Base-by-base conservation (phyloP, 2,329 filamentous ascomycete species). In the Stenocarpella maydis region DNA sequence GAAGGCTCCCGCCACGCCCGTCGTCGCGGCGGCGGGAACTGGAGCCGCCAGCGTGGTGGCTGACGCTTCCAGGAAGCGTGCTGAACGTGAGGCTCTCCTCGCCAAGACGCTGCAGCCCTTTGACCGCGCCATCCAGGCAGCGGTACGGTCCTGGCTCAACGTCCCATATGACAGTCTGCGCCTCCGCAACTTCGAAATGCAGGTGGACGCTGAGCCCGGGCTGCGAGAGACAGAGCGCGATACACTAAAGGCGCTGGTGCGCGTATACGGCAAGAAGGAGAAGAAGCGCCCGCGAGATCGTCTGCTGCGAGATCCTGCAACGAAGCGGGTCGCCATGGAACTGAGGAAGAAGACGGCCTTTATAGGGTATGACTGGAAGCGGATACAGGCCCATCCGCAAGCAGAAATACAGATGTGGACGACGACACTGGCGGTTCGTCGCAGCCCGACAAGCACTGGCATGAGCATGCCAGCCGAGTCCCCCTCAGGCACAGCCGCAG, bases 291-390 rank as follows among this genome's bases (percentile, higher is more conserved):
- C 95, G 0, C 86, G 95, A n/a, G 96, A 99, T 79, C 91, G 92
- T 75, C 81, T 98, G 69, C 82, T 98, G 34, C 86, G 95, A 52
- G 95, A 98, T 78, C 86, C 85, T 31, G 80, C 83, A 10, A 86
- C 91, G 8, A 91, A 89, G 49, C 85, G 84, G 49, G 83, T 85
- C 19, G 94, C 92, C n/a, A 82, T 98, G 79, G 90, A 93, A 73
- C 86, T 96, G 72, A 88, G 96, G 70, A 97, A 95, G 80, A 87
- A 87, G 77, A 92, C 88, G 31, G 94, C 94, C 0, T 98, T 98
- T 79, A 80, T 97, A 71, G 95, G 95, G 0, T 99, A 99, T 78
- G 93, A 92, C 2, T 98, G 96, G 84, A 87, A 90, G 15, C 83
- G 90, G 55, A 84, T 84, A 68, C 72, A 71, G 63, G 28, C 43